phyloP scores from a whole-genome alignment of 2,329 filamentous ascomycete genomes.

The Colletotrichum sp. region DNA sequence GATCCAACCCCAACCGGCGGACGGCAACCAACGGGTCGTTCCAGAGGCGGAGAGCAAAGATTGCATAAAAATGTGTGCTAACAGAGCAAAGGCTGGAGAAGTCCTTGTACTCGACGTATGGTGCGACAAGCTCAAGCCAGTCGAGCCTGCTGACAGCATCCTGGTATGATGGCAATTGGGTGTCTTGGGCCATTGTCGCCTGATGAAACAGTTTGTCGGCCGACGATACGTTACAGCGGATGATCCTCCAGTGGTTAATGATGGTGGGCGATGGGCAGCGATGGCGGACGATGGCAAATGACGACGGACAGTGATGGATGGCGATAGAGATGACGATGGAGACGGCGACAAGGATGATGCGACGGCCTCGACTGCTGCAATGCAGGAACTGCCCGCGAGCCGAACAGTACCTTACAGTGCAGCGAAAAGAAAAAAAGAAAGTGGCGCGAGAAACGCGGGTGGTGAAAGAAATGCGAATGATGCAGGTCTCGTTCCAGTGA shows the following conservation, averaged over 20 bases:
- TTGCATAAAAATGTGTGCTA: slow-evolving; percentile 47
- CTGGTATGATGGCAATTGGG: slow-evolving; percentile 56
- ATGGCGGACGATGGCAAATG: neutral
- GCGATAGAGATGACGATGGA: neutral
- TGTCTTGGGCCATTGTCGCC: neutral
- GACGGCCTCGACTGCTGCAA: neutral
- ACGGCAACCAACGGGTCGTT: slow-evolving; percentile 49
- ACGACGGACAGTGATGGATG: neutral
- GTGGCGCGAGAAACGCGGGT: neutral
- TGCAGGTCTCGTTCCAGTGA: neutral
- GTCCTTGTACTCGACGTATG: slow-evolving; percentile 45
- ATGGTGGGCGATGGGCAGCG: neutral
- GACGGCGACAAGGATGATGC: neutral
- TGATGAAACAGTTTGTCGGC: slow-evolving; percentile 6
- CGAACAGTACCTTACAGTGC: neutral
- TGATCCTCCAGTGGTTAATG: neutral
- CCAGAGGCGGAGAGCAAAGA: slow-evolving; percentile 61
- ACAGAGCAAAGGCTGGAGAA: slow-evolving; percentile 55
- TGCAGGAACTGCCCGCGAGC: neutral
- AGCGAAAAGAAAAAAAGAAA: neutral
- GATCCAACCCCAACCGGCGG: slow-evolving; percentile 44
- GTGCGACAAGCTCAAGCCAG: slow-evolving; percentile 55
- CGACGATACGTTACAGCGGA: neutral
- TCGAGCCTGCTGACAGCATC: slow-evolving; percentile 52
- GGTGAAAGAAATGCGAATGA: slow-evolving; percentile 14